A percentile compares a stretch with the other conserved stretches of the same genome.
phyloP scores from a whole-genome alignment of 2,329 filamentous ascomycete species.

The Corniculantispora saksenae region DNA sequence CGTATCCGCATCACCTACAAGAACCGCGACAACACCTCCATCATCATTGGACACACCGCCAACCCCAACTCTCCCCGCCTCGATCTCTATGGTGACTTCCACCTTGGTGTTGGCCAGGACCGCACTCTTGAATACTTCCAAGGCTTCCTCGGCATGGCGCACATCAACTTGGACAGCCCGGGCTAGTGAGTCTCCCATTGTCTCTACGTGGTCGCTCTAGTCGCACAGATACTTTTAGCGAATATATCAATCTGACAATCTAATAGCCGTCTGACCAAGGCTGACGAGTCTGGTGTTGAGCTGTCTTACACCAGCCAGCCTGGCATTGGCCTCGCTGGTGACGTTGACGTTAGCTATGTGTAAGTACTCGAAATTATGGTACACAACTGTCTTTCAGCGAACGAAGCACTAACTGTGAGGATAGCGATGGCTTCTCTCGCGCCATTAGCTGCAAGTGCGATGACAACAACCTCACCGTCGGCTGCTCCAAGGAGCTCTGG shows the following conservation, averaged over 20 bases:
- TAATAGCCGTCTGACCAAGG: slow-evolving; percentile 2
- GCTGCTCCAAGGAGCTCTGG: slow-evolving; percentile 12
- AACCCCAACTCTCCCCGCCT: neutral
- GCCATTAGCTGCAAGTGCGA: slow-evolving; percentile 9
- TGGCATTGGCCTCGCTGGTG: neutral
- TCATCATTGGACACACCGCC: neutral
- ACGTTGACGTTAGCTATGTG: slow-evolving; percentile 11
- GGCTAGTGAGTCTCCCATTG: neutral
- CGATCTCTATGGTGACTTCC: neutral
- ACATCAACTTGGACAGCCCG: neutral
- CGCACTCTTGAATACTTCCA: slow-evolving; percentile 1
- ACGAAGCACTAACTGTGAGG: neutral
- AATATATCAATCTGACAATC: neutral
- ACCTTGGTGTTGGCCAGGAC: neutral
- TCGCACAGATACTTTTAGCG: neutral
- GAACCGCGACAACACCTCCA: slow-evolving; percentile 11
- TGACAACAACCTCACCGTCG: slow-evolving; percentile 4
- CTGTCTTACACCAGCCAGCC: neutral
- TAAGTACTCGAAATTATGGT: neutral
- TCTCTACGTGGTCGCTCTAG: neutral
- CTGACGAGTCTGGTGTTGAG: slow-evolving; percentile 10
- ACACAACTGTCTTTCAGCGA: neutral
- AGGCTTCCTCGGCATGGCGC: neutral
- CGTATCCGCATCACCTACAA: slow-evolving; percentile 9
- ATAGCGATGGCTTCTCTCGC: slow-evolving; percentile 3